Evolutionary conservation across 1,284 basidiomycete genomes (phyloP), one percentile per base, ranked within the genome.

Genomic region (Rhodotorula sp.): DNA sequence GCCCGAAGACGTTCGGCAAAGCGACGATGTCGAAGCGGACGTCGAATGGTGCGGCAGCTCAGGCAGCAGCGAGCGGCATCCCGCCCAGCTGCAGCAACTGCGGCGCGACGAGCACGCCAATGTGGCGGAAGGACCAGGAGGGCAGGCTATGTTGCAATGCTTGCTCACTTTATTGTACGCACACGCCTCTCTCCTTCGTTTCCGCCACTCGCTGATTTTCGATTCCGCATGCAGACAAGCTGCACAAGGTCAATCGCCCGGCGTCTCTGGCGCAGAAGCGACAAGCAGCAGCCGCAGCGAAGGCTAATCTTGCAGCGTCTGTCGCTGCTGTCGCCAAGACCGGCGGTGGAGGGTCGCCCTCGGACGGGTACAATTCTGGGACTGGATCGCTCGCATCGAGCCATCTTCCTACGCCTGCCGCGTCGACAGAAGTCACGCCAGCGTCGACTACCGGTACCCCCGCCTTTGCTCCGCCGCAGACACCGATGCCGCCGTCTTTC

Each of bases 81-180:
- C 69, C 74, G 46, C 74, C 74, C 5, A 64, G 56, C 44, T 76
- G 74, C 61, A 67, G 63, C 68, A 76, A 76, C 52, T 76, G 74
- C 66, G 71, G 57, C 6, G 73, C 71, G 36, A 74, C 68, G 48
- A 65, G 61, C 29, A 76, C 74, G 34, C 74, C 74, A 11, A 74
- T 76, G 71, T 76, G 74, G 74, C 63, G 74, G 36, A 70, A 72
- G 57, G 73, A 72, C 10, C 56, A 49, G 34, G 65, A 73, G 32
- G 73, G 73, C 3, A 65, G 66, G 22, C 36, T 76, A 15, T 66
- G 60, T 24, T 76, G 74, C 64, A 76, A 76, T 58, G 74, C 74
- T 8, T 76, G 74, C 51, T 69, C 64, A 24, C 70, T 76, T 20
- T 76, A 76, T 36, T 74, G 73, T 73, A 27, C 48, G 71, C 63